Conservation (phyloP, 257 asterid genomes). For the Cinchona pubescens region DNA sequence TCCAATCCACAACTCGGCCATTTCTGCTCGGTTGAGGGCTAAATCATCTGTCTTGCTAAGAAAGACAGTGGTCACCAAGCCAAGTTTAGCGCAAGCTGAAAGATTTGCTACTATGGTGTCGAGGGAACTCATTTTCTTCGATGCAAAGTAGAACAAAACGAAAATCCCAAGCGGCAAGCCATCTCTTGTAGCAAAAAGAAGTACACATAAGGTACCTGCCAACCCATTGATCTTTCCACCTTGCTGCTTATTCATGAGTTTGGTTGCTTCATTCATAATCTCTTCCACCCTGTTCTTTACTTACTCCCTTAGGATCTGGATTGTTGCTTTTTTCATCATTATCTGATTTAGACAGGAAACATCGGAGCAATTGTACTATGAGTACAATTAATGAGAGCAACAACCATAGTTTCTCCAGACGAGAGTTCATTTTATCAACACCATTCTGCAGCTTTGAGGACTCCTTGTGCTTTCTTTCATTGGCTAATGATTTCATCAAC, state of each 20-base stretch:
- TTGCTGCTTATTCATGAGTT: slow-evolving; percentile 26
- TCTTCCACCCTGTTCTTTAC: slow-evolving; percentile 36
- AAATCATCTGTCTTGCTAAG: slow-evolving; percentile 21
- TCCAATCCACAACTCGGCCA: slow-evolving; percentile 47
- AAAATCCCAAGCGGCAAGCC: slow-evolving; percentile 45
- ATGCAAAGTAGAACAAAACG: slow-evolving; percentile 24
- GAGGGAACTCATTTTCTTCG: slow-evolving; percentile 25
- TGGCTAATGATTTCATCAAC: slow-evolving; percentile 9
- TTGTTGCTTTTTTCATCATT: slow-evolving; percentile 10
- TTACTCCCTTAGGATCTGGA: slow-evolving; percentile 30
- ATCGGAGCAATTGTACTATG: slow-evolving; percentile 30
- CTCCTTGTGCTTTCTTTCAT: slow-evolving; percentile 1
- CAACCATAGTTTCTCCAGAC: slow-evolving; percentile 37
- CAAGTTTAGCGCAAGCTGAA: slow-evolving; percentile 27
- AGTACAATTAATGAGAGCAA: slow-evolving; percentile 32
- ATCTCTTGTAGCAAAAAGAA: slow-evolving; percentile 38
- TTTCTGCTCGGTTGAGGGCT: slow-evolving; percentile 14
- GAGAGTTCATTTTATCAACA: slow-evolving; percentile 26
- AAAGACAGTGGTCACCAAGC: slow-evolving; percentile 36
- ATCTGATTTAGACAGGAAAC: slow-evolving; percentile 27
- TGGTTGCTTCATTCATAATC: slow-evolving; percentile 32
- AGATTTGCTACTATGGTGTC: slow-evolving; percentile 25
- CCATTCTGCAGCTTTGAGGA: slow-evolving; percentile 18
- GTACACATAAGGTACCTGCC: slow-evolving; percentile 30
- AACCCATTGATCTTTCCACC: slow-evolving; percentile 23